phyloP scores from a whole-genome alignment of 2,329 filamentous ascomycete species.

The Hypoxylon sp. region DNA sequence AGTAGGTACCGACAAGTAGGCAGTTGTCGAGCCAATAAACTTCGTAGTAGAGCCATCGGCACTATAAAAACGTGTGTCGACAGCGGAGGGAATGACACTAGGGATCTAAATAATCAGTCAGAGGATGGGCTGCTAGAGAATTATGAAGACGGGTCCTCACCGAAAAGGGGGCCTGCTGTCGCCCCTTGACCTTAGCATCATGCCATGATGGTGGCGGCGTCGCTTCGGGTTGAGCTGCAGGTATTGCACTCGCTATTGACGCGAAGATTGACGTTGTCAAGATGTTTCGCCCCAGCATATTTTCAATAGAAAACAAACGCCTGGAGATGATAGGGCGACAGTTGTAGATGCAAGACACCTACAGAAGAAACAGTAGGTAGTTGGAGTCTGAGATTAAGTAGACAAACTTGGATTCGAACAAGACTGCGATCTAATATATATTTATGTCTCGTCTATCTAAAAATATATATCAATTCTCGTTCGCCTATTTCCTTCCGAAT shows the following conservation, averaged over 20 bases:
- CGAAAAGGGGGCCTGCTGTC: slow-evolving; percentile 1
- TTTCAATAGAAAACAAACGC: background rate
- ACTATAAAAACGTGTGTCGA: slow-evolving; percentile 15
- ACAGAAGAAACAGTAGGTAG: background rate
- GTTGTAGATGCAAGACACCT: background rate
- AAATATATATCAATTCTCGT: background rate
- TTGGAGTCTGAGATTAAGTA: background rate
- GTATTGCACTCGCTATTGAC: background rate
- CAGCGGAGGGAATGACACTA: slow-evolving; percentile 15
- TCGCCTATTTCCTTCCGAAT: background rate
- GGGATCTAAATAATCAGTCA: slow-evolving; percentile 4
- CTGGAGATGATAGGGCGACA: background rate
- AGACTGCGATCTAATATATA: background rate
- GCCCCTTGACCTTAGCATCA: background rate
- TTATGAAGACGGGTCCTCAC: background rate
- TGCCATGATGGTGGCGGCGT: background rate
- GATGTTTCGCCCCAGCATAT: background rate
- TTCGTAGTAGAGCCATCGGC: slow-evolving; percentile 16
- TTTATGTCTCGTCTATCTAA: background rate
- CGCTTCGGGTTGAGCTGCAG: background rate
- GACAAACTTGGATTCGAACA: background rate
- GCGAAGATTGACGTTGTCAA: slow-evolving; percentile 1
- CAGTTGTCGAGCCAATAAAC: slow-evolving; percentile 14
- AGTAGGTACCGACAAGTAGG: slow-evolving; percentile 5
- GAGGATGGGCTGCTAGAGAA: background rate